phyloP scores from a whole-genome alignment of 2,329 filamentous ascomycete genomes.

The Pseudogymnoascus sp. region DNA sequence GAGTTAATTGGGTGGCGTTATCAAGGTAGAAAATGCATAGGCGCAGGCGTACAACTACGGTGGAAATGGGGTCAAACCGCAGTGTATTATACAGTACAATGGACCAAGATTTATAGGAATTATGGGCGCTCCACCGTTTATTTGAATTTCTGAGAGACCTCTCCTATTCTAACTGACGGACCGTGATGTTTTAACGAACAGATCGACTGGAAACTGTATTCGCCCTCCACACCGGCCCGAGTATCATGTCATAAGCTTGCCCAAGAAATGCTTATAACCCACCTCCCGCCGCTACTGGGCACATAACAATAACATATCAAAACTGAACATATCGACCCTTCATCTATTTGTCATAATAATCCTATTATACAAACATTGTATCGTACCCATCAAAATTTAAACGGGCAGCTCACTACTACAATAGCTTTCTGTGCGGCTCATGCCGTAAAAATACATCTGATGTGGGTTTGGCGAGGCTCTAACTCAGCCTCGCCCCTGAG shows the following conservation, averaged over 20 bases:
- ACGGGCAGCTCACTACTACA: background rate
- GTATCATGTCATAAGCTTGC: background rate
- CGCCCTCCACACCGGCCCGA: background rate
- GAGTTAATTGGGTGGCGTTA: conserved; percentile 10
- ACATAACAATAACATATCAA: background rate
- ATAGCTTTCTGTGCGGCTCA: background rate
- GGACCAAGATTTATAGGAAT: background rate
- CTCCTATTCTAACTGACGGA: background rate
- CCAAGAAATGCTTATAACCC: conserved; percentile 4
- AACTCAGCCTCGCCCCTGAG: background rate
- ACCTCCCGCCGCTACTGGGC: background rate
- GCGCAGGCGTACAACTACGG: conserved; percentile 9
- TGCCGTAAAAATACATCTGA: background rate
- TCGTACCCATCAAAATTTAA: background rate
- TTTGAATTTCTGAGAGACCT: background rate
- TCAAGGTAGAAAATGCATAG: conserved; percentile 5
- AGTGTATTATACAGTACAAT: conserved; percentile 9
- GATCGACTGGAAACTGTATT: background rate
- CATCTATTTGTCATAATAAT: background rate
- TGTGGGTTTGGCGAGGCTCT: background rate
- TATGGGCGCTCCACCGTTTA: background rate
- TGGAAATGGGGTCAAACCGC: background rate
- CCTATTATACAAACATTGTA: background rate
- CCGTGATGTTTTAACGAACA: background rate
- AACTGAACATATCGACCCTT: background rate